A percentile compares a stretch with the other conserved stretches of the same genome.
These are phyloP conservation scores for Aspergillus pseudoglaucus DNA, from an alignment of 2,329 filamentous ascomycete genomes.

Conservation along the genomic window DNA sequence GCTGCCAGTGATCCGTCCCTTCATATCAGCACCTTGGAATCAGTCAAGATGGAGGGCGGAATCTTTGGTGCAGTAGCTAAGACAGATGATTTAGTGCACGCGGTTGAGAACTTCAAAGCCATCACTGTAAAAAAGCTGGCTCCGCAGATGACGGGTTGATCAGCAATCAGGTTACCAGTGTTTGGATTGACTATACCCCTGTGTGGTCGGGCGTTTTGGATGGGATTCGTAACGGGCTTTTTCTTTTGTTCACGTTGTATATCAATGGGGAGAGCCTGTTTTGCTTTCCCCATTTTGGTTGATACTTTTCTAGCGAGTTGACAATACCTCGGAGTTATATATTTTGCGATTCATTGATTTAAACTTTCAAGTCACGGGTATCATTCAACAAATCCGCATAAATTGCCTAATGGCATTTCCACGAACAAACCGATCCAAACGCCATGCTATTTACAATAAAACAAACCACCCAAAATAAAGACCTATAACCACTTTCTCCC, in stretches of 20 bases:
- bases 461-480: constrained; percentile 14
- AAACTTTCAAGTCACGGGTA: too few species aligned
- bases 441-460: constrained; percentile 14
- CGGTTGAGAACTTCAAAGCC: constrained; percentile 37
- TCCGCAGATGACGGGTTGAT: constrained; percentile 30
- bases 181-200: constrained; percentile 6
- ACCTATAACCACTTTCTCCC: constrained; percentile 80
- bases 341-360: too few species aligned
- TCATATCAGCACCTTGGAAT: constrained; percentile 37
- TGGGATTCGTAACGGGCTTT: neutral
- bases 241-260: constrained; percentile 1
- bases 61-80: constrained; percentile 39
- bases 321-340: neutral
- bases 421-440: constrained; percentile 8
- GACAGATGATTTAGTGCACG: constrained; percentile 33
- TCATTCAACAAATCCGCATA: neutral
- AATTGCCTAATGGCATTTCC: too few species aligned
- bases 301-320: constrained; percentile 1
- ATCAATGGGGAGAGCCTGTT: too few species aligned
- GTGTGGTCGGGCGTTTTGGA: constrained; percentile 4
- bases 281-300: too few species aligned
- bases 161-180: constrained; percentile 9
- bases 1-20: constrained; percentile 37
- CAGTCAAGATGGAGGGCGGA: constrained; percentile 42
- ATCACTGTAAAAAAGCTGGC: constrained; percentile 38